Percentiles rank a stretch among this genome's conserved stretches.
Evolutionary conservation across 2,329 filamentous ascomycete species (phyloP).

Genomic region (Monosporascus sp.): DNA sequence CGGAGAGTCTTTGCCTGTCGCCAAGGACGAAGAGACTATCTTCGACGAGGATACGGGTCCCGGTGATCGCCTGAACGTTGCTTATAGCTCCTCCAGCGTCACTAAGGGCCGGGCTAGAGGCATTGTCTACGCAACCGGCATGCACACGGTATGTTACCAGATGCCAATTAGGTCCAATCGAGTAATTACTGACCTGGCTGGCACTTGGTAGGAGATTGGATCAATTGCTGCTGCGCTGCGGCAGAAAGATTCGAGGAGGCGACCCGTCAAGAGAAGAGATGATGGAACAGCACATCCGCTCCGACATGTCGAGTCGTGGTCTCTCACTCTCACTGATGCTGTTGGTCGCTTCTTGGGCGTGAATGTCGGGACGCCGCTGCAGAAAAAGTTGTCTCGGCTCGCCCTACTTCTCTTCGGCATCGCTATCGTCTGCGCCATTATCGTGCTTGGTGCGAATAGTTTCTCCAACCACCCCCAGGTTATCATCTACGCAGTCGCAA

Average conservation of each 20-base stretch:
- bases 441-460: slow-evolving; percentile 61
- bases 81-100: slow-evolving; percentile 57
- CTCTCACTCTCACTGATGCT: slow-evolving; percentile 49
- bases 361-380: slow-evolving; percentile 64
- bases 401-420: slow-evolving; percentile 63
- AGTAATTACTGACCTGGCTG: slow-evolving; percentile 24
- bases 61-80: slow-evolving; percentile 59
- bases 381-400: slow-evolving; percentile 62
- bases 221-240: slow-evolving; percentile 58
- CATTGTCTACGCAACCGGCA: slow-evolving; percentile 47
- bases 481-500: slow-evolving; percentile 58
- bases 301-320: slow-evolving; percentile 44
- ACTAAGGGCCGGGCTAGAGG: slow-evolving; percentile 57
- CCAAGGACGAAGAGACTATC: slow-evolving; percentile 44
- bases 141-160: too few relatives aligned
- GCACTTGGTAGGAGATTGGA: slow-evolving; percentile 58
- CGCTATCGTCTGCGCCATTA: slow-evolving; percentile 63
- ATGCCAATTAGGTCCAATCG: too few relatives aligned
- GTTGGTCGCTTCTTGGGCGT: slow-evolving; percentile 61
- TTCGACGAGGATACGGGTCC: slow-evolving; percentile 50
- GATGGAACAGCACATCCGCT: slow-evolving; percentile 49
- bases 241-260: slow-evolving; percentile 46
- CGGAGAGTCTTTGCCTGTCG: slow-evolving; percentile 56
- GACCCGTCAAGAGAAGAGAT: slow-evolving; percentile 46
- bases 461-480: slow-evolving; percentile 51